These are phyloP conservation scores for Solanum paucissectum DNA, from an alignment of 257 asterid species.

Conservation along the genomic window DNA sequence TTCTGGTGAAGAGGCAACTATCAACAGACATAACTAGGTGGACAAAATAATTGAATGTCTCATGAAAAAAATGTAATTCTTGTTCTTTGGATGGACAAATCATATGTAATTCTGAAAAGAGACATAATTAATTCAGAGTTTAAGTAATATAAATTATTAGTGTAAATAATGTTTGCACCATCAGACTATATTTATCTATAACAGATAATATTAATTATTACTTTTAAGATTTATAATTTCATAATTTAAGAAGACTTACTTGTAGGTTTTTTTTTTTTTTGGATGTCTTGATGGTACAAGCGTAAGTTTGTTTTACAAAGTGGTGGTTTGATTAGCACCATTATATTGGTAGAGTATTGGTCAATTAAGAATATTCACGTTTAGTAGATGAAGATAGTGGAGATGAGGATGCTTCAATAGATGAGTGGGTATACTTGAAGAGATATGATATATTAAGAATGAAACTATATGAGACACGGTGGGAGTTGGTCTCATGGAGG, in stretches of 20 bases:
- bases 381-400: not conserved
- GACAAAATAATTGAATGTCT: not conserved
- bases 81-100: constrained; percentile 2
- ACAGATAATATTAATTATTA: not conserved
- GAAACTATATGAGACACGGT: not conserved
- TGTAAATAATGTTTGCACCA: not conserved
- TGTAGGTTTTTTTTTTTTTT: no score
- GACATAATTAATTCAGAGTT: not conserved
- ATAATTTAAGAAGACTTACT: not conserved
- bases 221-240: not conserved
- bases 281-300: not conserved
- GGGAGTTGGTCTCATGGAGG: not conserved
- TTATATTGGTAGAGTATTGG: not conserved
- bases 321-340: not conserved
- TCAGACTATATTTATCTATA: not conserved
- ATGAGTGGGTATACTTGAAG: not conserved
- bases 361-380: not conserved
- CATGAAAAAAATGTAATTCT: not conserved
- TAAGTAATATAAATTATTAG: not conserved
- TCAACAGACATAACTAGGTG: not conserved
- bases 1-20: constrained; percentile 8
- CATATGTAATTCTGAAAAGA: not conserved
- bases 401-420: not conserved
- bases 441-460: not conserved
- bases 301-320: not conserved